Base-by-base conservation (phyloP, 768 basidiomycete genomes). In the Suillus bovinus region DNA sequence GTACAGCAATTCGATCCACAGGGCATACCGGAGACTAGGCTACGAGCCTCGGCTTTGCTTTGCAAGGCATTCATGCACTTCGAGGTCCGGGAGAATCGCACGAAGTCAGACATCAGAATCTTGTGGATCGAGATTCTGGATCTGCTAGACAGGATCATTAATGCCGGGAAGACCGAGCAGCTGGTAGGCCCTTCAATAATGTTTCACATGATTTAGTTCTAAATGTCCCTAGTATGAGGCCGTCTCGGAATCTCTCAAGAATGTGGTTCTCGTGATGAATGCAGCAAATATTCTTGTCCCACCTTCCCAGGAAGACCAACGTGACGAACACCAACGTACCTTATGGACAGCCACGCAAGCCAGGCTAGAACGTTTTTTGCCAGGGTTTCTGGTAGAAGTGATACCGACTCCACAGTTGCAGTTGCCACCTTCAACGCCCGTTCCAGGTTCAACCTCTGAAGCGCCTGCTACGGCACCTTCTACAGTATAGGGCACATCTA, bases 51-150 rank as follows among this genome's bases (percentile, higher is more conserved):
- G 33, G 92, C 90, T n/a, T 77, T 99, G 61, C 80, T 97, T 38
- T 97, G 95, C 83, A 97, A 97, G 78, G 86, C 88, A 13, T 99
- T 99, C 78, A 90, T 99, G 84, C 94, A 96, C 68, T 91, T 94
- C 62, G 90, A 94, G 65, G 81, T 94, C 46, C 84, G 89, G 14
- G 88, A 93, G 60, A 84, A 78, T 52, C 80, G 83, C 64, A 78
- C 76, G 13, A 79, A 82, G 47, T 79, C 82, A 17, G 87, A 93
- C 72, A 85, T 92, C 55, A 80, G 86, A 39, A 80, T 90, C 33
- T 72, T 96, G 47, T 99, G 96, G 91, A 88, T 95, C 66, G 86
- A 89, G 67, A 89, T 99, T 16, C 77, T 99, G 61, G 96, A 96
- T 70, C 79, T 93, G 60, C 81, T 97, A 14, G 95, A 97, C 73